Evolutionary conservation across 2,329 filamentous ascomycete species (phyloP).

Genomic region (Arthrobotrys entomopaga): DNA sequence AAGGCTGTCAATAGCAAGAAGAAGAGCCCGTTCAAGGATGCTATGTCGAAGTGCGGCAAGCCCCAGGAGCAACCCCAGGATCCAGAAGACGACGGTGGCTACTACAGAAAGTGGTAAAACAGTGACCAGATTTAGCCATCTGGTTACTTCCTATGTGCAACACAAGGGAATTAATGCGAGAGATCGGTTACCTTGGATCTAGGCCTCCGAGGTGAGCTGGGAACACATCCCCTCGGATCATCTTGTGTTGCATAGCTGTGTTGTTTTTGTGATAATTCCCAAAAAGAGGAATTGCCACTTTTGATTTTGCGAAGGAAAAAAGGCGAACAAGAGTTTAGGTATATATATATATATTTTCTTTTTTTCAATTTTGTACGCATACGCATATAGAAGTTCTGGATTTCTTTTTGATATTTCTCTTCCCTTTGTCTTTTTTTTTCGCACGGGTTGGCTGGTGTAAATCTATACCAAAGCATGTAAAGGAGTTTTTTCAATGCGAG

Average conservation of each 20-base stretch:
- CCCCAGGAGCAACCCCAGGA: neutral
- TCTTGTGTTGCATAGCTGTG: no score
- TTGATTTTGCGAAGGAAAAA: no score
- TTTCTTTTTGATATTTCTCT: neutral
- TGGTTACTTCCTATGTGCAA: no score
- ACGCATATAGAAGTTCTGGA: neutral
- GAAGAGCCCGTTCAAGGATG: conserved; percentile 6
- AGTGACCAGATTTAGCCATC: neutral
- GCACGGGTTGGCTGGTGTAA: neutral
- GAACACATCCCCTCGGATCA: no score
- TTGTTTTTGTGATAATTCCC: no score
- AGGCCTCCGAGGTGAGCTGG: no score
- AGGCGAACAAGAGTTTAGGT: no score
- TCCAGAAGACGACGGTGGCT: neutral
- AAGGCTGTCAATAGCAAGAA: neutral
- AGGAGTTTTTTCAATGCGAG: neutral
- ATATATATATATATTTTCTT: no score
- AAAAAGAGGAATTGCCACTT: no score
- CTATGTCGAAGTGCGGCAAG: conserved; percentile 1
- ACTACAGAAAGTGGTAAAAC: neutral
- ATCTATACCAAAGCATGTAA: neutral
- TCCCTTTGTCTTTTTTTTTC: neutral
- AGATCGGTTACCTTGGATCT: no score
- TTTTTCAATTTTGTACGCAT: no score
- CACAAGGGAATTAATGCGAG: no score